Base-by-base conservation (phyloP, 2,329 filamentous ascomycete species). In the Hypoxylon sp. region DNA sequence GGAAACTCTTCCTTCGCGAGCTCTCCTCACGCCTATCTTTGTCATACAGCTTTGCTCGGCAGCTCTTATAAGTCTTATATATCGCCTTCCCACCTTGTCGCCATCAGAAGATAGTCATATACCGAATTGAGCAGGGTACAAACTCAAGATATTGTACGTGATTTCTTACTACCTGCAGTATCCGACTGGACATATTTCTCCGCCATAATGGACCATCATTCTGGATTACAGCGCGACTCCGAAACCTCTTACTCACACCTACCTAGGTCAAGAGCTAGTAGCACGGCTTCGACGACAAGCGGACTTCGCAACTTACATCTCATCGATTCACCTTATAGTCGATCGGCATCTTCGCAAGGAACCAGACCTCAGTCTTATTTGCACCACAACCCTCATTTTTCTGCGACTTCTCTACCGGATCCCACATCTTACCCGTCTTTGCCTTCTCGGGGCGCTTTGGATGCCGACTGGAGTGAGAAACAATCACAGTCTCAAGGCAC, bases 171-270 rank as follows among this genome's bases (percentile, higher is more conserved):
- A 62, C 52, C 26, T 40, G 20, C 49, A 56, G n/a, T 45, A 53
- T 51, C 67, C 63, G 52, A 51, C 56, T 42, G 60, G 48, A 64
- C 57, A 56, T 69, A 65, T 67, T 69, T 66, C 61, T 67, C 69
- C 68, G 50, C 55, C 70, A 73, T 76, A 75, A 75, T 73, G 73
- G 68, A 68, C 55, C 58, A 73, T 67, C 65, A 67, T 57, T 66
- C 70, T 68, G 67, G 73, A 70, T 64, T 70, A 68, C 60, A 70
- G 65, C 48, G 61, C 28, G 64, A 55, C 64, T 69, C 64, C 69
- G 72, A 75, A 71, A 68, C 75, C 71, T 71, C 71, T 74, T 71
- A 74, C 77, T 78, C 76, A 78, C 77, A 71, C 66, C 72, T 71
- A 64, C 73, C 74, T 72, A 78, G 76, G 69, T 77, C 74, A 68